Evolutionary conservation across 2,329 filamentous ascomycete species (phyloP), one percentile per base, ranked within the genome.

Genomic region (Ascochyta lentis): DNA sequence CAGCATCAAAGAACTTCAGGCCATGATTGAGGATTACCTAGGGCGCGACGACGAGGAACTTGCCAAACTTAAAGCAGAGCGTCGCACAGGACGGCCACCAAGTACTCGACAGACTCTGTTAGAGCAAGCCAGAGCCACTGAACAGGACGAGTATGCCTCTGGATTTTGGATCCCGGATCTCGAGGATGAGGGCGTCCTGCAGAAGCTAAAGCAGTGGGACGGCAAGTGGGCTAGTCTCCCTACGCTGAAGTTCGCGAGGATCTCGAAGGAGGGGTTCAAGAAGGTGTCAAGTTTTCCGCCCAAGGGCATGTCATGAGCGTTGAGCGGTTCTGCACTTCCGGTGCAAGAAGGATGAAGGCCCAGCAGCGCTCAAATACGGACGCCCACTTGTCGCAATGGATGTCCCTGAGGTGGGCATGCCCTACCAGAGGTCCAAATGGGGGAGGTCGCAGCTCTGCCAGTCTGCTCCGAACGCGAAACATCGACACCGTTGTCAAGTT

Each of bases 81-180:
- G 91, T 9, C 86, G 94, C 40, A 82, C 92, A 23, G 94, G 94
- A 15, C 84, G 94, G 48, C 92, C 94, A 8, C 83, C 92, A 16
- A 90, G 83, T 69, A 86, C 87, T 22, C 88, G 86, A 57, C 92
- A 97, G 74, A 90, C 93, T 63, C 79, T 91, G 19, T 79, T 98
- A 35, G 88, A 86, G 73, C 83, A 91, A 67, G 89, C 87, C 61
- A 87, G 90, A 50, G 82, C 84, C 13, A 79, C 79, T 1, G 89
- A 97, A 61, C 82, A 89, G 69, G 89, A 89, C 65, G 95, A 99
- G 79, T 91, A 90, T 63, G 84, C 88, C 60, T 86, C 87, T 49
- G 95, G 95, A 0, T 96, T 96, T 70, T 89, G 90, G 91, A 76
- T 96, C 37, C 93, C 94, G 0, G 90, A 97, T 71, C 79, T 97